A percentile compares a stretch with the other conserved stretches of the same genome.
Conservation (phyloP, 345 rosid species). For the Rhodamnia rubescens region DNA sequence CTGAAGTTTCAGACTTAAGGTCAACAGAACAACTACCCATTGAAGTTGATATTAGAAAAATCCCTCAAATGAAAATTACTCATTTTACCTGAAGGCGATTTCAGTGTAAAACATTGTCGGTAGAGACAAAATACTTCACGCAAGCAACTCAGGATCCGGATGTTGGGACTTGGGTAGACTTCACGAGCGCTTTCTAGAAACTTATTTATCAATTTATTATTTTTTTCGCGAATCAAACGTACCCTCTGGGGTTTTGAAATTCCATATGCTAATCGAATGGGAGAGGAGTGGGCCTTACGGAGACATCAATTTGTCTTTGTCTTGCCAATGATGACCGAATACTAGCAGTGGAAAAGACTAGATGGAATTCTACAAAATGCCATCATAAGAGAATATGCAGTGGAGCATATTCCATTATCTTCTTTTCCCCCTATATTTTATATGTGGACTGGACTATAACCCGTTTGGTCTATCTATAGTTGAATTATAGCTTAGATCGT, state of each 20-base stretch:
- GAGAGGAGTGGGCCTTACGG: not conserved
- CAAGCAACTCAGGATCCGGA: too few species aligned
- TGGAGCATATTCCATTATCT: not conserved
- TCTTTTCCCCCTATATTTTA: not conserved
- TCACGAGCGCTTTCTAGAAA: not conserved
- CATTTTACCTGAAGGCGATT: not conserved
- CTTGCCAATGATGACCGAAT: not conserved
- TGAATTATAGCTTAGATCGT: not conserved
- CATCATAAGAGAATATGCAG: not conserved
- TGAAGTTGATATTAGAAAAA: not conserved
- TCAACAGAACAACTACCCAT: not conserved
- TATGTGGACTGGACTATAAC: not conserved
- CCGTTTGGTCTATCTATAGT: not conserved
- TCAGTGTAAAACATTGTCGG: not conserved
- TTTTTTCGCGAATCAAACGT: rapidly evolving
- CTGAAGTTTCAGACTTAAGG: not conserved
- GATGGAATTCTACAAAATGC: not conserved
- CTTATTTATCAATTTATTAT: not conserved
- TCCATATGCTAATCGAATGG: not conserved
- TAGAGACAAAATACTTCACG: too few species aligned
- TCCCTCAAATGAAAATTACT: not conserved
- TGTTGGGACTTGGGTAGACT: too few species aligned
- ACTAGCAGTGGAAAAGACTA: not conserved
- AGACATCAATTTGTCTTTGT: not conserved
- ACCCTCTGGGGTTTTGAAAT: not conserved